Evolutionary conservation across 2,329 filamentous ascomycete genomes (phyloP).

Genomic region (Fonsecaea pugnacius): DNA sequence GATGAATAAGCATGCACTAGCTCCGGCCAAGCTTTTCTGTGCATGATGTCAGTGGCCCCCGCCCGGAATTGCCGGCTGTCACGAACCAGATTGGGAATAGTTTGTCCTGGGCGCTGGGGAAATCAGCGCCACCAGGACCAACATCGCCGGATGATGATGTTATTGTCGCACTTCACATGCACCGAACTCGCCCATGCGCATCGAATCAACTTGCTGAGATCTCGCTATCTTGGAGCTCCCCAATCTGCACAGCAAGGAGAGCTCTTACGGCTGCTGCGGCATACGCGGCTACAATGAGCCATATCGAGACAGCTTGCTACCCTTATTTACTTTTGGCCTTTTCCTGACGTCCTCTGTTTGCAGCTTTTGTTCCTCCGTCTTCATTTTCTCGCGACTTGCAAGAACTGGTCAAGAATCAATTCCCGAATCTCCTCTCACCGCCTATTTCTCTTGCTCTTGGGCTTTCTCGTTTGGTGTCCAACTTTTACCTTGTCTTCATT

Average conservation of each 20-base stretch:
- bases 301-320: constrained; percentile 16
- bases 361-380: background rate
- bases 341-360: background rate
- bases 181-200: background rate
- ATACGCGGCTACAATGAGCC: constrained; percentile 20
- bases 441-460: background rate
- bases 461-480: background rate
- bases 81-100: background rate
- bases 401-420: background rate
- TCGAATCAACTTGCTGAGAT: constrained; percentile 4
- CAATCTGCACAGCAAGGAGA: constrained; percentile 3
- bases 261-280: constrained; percentile 23
- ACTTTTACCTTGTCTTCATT: background rate
- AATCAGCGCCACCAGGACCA: background rate
- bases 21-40: constrained; percentile 9
- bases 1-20: constrained; percentile 20
- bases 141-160: background rate
- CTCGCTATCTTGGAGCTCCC: constrained; percentile 6
- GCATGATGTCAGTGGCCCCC: constrained; percentile 22
- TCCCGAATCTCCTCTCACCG: constrained; percentile 1
- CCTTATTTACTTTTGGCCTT: constrained; percentile 14
- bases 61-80: constrained; percentile 12
- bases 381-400: background rate
- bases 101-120: background rate
- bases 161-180: background rate